Base-by-base conservation (phyloP, 2,329 filamentous ascomycete genomes). In the Clonostachys solani region DNA sequence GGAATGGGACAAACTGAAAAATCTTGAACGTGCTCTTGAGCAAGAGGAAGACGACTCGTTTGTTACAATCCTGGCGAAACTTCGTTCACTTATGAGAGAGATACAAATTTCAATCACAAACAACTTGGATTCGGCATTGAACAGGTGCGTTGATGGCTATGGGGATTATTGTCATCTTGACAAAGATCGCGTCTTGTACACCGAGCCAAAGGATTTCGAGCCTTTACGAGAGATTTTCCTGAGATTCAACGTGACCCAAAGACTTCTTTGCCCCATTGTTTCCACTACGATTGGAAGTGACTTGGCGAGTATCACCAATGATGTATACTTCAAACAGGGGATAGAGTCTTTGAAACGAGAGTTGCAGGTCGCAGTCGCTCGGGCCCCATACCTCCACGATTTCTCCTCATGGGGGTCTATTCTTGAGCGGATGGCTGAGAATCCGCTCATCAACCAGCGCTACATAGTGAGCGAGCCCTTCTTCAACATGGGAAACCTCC, bases 111-210 rank as follows among this genome's bases (percentile, higher is more conserved):
- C 49, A 18, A 42, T 61, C 16, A 49, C 54, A 6, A 16, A 40
- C 6, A 49, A 52, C 19, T 57, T 61, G 13, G 12, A 42, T 6
- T 13, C 45, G 40, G 50, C 17, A 36, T 53, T 40, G 37, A 36
- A n/a, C 12, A 40, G 43, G 17, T 56, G 18, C 33, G 17, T 12
- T 18, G 17, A 38, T 12, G 43, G 38, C 36, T 9, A n/a, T 10
- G 34, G 42, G 15, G 38, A n/a, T 33, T 29, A 40, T 36, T 33
- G 29, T 33, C 5, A 34, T 12, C 17, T 68, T 19, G 67, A 69
- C 13, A 44, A 56, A 4, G 63, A 71, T 38, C 64, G 70, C 15
- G 55, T 57, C 4, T 64, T 62, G n/a, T 72, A 70, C 47, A 56
- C 71, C 12, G 54, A 65, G 23, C 54, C 56, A 1, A 45, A 44